Evolutionary conservation across 768 basidiomycete species (phyloP).

Genomic region (Pisolithus orientalis): DNA sequence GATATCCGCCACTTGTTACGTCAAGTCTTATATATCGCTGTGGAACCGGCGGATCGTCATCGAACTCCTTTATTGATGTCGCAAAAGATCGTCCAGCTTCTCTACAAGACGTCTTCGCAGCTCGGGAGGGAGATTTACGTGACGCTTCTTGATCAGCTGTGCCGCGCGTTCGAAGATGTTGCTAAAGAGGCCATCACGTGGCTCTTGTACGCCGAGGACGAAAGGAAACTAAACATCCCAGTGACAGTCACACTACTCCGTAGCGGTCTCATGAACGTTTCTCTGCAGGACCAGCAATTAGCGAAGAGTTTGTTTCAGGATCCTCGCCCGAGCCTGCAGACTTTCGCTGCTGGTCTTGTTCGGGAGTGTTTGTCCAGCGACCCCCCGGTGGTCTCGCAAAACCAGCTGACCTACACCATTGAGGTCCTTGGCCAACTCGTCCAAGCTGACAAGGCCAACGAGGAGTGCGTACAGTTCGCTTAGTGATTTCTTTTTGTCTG

Average conservation of each 20-base stretch:
- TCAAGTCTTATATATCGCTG: conserved; percentile 78
- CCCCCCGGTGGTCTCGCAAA: conserved; percentile 72
- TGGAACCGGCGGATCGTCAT: conserved; percentile 70
- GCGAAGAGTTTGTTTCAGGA: conserved; percentile 80
- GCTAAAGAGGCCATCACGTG: conserved; percentile 96
- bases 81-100: conserved; percentile 91
- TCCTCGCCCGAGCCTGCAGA: conserved; percentile 67
- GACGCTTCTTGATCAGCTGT: conserved; percentile 80
- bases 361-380: conserved; percentile 82
- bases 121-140: conserved; percentile 93
- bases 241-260: conserved; percentile 87
- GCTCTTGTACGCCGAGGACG: conserved; percentile 94
- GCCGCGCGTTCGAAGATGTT: conserved; percentile 84
- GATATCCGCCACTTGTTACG: conserved; percentile 82
- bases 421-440: conserved; percentile 74
- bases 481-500: background rate
- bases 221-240: conserved; percentile 96
- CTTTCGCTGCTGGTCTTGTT: conserved; percentile 78
- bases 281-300: conserved; percentile 83
- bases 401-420: conserved; percentile 72
- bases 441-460: conserved; percentile 72
- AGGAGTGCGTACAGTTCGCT: conserved; percentile 56
- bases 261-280: conserved; percentile 70
- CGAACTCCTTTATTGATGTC: conserved; percentile 89
- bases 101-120: conserved; percentile 84